These are phyloP conservation scores for Chrysosporium queenslandicum DNA, from an alignment of 2,329 filamentous ascomycete species.

Conservation along the genomic window DNA sequence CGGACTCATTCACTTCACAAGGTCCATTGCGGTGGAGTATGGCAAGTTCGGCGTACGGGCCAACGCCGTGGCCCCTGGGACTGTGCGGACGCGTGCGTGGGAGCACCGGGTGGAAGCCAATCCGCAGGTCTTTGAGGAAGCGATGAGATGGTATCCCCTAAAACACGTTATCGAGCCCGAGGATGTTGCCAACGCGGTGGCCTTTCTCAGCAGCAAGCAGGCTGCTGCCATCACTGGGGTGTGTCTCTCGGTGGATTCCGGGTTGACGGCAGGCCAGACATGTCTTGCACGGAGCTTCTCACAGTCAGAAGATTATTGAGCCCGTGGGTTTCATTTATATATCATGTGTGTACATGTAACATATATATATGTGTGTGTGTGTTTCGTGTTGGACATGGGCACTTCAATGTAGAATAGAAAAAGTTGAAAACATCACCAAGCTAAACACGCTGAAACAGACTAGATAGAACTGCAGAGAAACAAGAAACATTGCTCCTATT, in stretches of 20 bases:
- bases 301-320: conserved; percentile 17
- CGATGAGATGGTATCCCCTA: conserved; percentile 21
- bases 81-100: conserved; percentile 19
- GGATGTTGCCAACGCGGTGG: conserved; percentile 23
- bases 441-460: too few species aligned
- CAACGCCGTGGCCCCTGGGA: conserved; percentile 30
- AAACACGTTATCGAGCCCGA: conserved; percentile 19
- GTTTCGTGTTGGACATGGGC: too few species aligned
- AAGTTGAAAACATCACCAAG: too few species aligned
- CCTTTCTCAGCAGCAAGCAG: conserved; percentile 20
- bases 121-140: conserved; percentile 17
- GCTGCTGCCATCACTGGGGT: conserved; percentile 21
- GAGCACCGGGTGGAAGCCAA: conserved; percentile 14
- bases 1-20: conserved; percentile 34
- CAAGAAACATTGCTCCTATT: too few species aligned
- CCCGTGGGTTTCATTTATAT: too few species aligned
- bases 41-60: conserved; percentile 32
- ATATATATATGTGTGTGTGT: too few species aligned
- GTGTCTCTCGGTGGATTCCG: conserved; percentile 21
- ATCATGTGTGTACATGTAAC: too few species aligned
- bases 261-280: conserved; percentile 20
- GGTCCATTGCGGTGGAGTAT: conserved; percentile 27
- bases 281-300: conserved; percentile 19
- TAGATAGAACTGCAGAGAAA: too few species aligned
- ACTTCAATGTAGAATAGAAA: too few species aligned